Base-by-base conservation (phyloP, 805 yeast species). In the Monosporozyma siamensis region DNA sequence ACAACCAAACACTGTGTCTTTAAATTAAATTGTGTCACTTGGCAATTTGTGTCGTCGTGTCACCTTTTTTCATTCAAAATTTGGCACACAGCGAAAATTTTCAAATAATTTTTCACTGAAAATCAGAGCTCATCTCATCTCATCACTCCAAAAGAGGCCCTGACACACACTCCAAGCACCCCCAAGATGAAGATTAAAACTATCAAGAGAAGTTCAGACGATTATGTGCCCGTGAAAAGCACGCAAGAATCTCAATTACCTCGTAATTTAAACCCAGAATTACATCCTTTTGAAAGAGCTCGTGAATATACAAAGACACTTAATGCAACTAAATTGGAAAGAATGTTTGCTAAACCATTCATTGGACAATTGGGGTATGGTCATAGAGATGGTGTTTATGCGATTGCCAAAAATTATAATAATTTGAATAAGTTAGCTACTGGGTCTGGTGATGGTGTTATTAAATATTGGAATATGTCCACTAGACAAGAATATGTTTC, bases 311-410 rank as follows among this genome's bases (percentile, higher is more conserved):
- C 97, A 15, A 77, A 89, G 51, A 97, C 97, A 0, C 66, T 92
- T 41, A 90, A 86, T 44, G 97, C 98, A 22, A 89, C 97, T 12
- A 92, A 92, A 60, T 63, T 92, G 66, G 97, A 90, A 59, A 74
- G 97, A 51, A 82, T 92, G 84, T 92, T 92, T 73, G 97, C 99
- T 0, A 89, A 89, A 58, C 99, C 99, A 2, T 92, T 92, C 63
- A 72, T 94, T 17, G 96, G 95, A 1, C 97, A 92, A 59, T 66
- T 92, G 29, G 99, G 99, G 3, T 74, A 77, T 47, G 98, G 98
- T 7, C 98, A 94, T 58, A 69, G 90, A 44, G 98, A 92, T 59
- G 97, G 97, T 45, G 87, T 92, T 11, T 90, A 92, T 63, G 69
- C 80, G 14, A 74, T 92, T 38, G 95, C 96, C 5, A 83, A 82